A percentile compares a stretch with the other conserved stretches of the same genome.
These are phyloP conservation scores for Phialocephala sp. DNA, from an alignment of 2,329 filamentous ascomycete species.

Conservation along the genomic window DNA sequence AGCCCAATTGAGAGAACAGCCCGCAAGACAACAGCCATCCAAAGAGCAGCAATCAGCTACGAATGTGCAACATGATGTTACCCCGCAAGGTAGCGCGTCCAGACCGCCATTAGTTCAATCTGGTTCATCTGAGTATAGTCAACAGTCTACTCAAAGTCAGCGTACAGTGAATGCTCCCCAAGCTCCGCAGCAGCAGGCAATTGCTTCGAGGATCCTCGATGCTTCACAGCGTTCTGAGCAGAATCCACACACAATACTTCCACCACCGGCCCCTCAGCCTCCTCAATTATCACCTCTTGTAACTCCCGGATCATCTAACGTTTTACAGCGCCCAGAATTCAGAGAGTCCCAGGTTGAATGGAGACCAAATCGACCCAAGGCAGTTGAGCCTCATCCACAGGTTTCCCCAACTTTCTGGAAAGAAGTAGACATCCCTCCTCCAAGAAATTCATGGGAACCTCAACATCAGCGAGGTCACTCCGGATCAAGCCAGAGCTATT, in stretches of 20 bases:
- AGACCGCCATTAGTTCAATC: slow-evolving; percentile 17
- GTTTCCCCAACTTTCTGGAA: slow-evolving; percentile 19
- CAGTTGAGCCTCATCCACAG: slow-evolving; percentile 15
- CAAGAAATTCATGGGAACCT: slow-evolving; percentile 29
- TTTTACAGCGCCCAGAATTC: slow-evolving; percentile 23
- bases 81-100: not conserved
- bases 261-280: slow-evolving; percentile 11
- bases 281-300: slow-evolving; percentile 5
- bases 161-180: slow-evolving; percentile 3
- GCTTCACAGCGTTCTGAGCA: not conserved
- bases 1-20: not conserved
- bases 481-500: slow-evolving; percentile 23
- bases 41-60: not conserved
- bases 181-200: slow-evolving; percentile 17
- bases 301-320: slow-evolving; percentile 17
- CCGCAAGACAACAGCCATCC: not conserved
- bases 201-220: not conserved
- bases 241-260: not conserved
- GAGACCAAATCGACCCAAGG: slow-evolving; percentile 34
- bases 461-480: slow-evolving; percentile 22
- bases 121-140: slow-evolving; percentile 22
- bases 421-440: slow-evolving; percentile 22
- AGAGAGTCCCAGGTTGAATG: slow-evolving; percentile 36
- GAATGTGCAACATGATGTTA: not conserved
- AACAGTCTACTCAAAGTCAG: slow-evolving; percentile 9